These are phyloP conservation scores for Pseudogymnoascus sp. DNA, from an alignment of 2,329 filamentous ascomycete genomes.

Conservation along the genomic window DNA sequence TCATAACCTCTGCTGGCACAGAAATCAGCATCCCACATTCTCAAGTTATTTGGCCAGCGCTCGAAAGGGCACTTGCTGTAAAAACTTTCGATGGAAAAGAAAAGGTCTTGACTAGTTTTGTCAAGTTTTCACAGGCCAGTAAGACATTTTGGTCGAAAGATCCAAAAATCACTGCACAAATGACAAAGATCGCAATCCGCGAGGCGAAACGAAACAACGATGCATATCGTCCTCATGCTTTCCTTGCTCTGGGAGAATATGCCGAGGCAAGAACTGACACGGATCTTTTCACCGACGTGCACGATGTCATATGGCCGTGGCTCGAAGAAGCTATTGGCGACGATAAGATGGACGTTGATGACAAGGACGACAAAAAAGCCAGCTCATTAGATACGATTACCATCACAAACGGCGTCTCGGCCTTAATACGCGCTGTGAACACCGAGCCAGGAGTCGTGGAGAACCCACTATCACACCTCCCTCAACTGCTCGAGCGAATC, in stretches of 20 bases:
- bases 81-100: slow-evolving; percentile 95
- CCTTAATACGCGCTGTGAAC: slow-evolving; percentile 28
- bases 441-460: slow-evolving; percentile 13
- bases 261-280: slow-evolving; percentile 60
- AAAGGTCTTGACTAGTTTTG: slow-evolving; percentile 70
- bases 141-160: slow-evolving; percentile 51
- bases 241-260: slow-evolving; percentile 65
- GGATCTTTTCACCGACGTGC: slow-evolving; percentile 61
- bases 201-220: slow-evolving; percentile 90
- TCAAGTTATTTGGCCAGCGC: slow-evolving; percentile 66
- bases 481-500: slow-evolving; percentile 21
- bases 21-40: slow-evolving; percentile 55
- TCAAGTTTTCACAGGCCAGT: slow-evolving; percentile 64
- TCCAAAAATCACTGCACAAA: slow-evolving; percentile 47
- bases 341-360: slow-evolving; percentile 55
- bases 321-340: slow-evolving; percentile 52
- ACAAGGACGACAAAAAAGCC: slow-evolving; percentile 18
- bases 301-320: slow-evolving; percentile 54
- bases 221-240: slow-evolving; percentile 70
- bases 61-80: slow-evolving; percentile 73
- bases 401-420: slow-evolving; percentile 25
- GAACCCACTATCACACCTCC: slow-evolving; percentile 21
- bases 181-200: slow-evolving; percentile 73
- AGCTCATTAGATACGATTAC: slow-evolving; percentile 23
- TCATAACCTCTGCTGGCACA: slow-evolving; percentile 58